phyloP scores from a whole-genome alignment of 2,329 filamentous ascomycete species.

The Phialophora expanda region DNA sequence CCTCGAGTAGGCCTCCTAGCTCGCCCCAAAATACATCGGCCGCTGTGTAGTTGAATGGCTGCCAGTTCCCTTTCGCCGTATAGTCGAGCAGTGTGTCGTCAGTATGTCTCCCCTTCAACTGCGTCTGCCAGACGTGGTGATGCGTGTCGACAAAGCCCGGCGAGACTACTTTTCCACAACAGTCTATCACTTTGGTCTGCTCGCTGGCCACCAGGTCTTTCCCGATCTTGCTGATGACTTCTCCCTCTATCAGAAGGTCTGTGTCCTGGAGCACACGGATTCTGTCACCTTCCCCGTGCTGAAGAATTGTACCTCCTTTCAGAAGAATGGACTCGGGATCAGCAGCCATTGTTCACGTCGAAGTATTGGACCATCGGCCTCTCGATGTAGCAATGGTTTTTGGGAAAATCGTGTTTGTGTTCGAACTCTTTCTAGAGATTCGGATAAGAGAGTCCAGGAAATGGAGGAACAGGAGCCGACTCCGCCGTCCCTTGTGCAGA shows the following conservation, averaged over 20 bases:
- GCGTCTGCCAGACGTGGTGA: slow-evolving; percentile 17
- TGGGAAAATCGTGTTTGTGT: not conserved
- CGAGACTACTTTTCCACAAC: slow-evolving; percentile 10
- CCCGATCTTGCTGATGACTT: slow-evolving; percentile 11
- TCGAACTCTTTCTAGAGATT: not conserved
- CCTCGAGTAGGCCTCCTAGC: slow-evolving; percentile 11
- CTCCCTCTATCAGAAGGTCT: slow-evolving; percentile 12
- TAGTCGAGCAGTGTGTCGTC: slow-evolving; percentile 21
- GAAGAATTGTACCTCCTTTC: slow-evolving; percentile 8
- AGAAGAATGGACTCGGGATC: not conserved
- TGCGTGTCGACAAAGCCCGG: slow-evolving; percentile 18
- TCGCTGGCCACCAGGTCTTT: not conserved
- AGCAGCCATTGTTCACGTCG: not conserved
- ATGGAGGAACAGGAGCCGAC: not conserved
- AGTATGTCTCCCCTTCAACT: slow-evolving; percentile 11
- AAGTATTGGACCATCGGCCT: not conserved
- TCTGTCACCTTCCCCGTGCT: slow-evolving; percentile 4
- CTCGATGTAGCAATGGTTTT: not conserved
- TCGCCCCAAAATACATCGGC: slow-evolving; percentile 15
- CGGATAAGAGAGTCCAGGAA: no score
- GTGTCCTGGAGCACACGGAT: slow-evolving; percentile 8
- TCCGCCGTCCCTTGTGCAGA: not conserved
- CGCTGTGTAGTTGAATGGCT: slow-evolving; percentile 16
- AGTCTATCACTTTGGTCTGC: slow-evolving; percentile 11
- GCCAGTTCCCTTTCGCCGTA: slow-evolving; percentile 16